Base-by-base conservation (phyloP, 2,329 filamentous ascomycete species). In the Chaetoscypha palmicola region DNA sequence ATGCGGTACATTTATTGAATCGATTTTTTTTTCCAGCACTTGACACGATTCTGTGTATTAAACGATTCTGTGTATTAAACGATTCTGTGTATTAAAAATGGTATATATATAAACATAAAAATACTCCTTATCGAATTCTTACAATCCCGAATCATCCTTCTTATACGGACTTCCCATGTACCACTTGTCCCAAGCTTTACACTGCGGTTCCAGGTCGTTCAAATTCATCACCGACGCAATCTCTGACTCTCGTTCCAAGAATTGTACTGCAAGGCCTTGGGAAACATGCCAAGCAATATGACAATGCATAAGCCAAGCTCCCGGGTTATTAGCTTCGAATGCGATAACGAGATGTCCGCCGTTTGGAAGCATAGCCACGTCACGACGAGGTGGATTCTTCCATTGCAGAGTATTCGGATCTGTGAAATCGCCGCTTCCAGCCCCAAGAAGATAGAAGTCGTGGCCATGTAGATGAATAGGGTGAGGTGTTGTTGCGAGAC, bases 231-330 rank as follows among this genome's bases (percentile, higher is more conserved):
- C 35, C 5, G 3, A 17, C 16, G 20, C 17, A 16, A 48, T 48
- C 20, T 48, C 46, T 16, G 5, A 20, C 14, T 38, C 31, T 32
- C 39, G 41, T 36, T 51, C 49, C 24, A 53, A n/a, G n/a, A 51
- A 49, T 35, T 54, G 49, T 3, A 54, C 37, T 10, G 42, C 45
- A 12, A 51, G 39, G 1, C 51, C 51, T 23, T 49, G 46, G 28
- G 28, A 32, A 8, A 47, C 48, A 38, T 54, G 50, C 46, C 43
- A 52, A 5, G 50, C 50, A 14, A 41, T 41, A 14, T 74, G 71
- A 53, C 71, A 74, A 54, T 73, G 71, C 51, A 73, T 66, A 1
- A 71, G 56, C 71, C 71, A 74, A 0, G 62, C 60, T 0, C 72
- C 72, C 1, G 72, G 69, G 56, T 76, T 77, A 43, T 68, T 64